Percentiles rank a stretch among this genome's conserved stretches.
Evolutionary conservation across 768 basidiomycete genomes (phyloP).

Genomic region (Collybia sordida): DNA sequence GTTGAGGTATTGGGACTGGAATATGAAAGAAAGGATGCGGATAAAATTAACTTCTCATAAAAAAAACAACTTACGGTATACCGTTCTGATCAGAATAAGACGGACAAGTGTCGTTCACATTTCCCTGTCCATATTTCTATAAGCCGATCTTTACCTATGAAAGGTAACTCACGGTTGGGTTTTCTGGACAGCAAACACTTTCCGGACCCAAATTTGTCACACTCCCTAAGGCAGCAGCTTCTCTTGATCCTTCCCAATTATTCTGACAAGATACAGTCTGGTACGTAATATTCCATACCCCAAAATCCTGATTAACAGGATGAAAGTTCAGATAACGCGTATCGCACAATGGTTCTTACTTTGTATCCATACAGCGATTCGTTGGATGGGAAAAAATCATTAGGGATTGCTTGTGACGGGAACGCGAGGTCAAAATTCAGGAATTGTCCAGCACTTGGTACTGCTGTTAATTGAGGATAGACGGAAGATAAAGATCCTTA

Average conservation of each 20-base stretch:
- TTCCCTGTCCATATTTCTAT: conserved; percentile 27
- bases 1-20: conserved; percentile 40
- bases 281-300: conserved; percentile 84
- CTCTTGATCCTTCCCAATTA: conserved; percentile 62
- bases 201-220: conserved; percentile 52
- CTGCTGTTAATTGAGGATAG: not conserved
- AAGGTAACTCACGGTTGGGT: conserved; percentile 51
- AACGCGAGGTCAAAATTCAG: conserved; percentile 85
- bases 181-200: conserved; percentile 70
- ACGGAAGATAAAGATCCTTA: conserved; percentile 33
- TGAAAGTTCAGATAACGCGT: not conserved
- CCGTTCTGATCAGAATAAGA: conserved; percentile 71
- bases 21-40: not conserved
- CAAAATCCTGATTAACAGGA: conserved; percentile 60
- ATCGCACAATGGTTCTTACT: conserved; percentile 15
- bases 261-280: conserved; percentile 57
- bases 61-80: conserved; percentile 49
- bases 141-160: conserved; percentile 1
- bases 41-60: not conserved
- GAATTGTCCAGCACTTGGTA: conserved; percentile 57
- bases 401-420: conserved; percentile 69
- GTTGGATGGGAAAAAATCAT: conserved; percentile 76
- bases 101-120: conserved; percentile 54
- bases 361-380: conserved; percentile 61
- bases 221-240: conserved; percentile 66